Percentiles rank a stretch among this genome's conserved stretches.
Evolutionary conservation across 75 land plant genomes (phyloP).

Genomic region (Cryptomeria japonica): DNA sequence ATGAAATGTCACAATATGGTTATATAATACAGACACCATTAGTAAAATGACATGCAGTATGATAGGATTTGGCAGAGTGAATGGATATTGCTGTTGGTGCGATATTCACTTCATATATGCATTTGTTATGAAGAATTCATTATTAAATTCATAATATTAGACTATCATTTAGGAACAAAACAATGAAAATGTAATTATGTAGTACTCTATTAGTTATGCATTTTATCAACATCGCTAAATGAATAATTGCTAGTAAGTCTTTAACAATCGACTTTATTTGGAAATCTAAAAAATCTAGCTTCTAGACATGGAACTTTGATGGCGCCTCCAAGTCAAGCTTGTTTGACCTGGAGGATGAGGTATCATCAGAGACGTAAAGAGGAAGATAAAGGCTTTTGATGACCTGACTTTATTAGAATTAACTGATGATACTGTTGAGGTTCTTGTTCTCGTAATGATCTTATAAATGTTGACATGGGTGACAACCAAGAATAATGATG

Average conservation of each 20-base stretch:
- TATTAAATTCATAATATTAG: too few relatives aligned
- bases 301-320: too few relatives aligned
- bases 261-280: too few relatives aligned
- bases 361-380: background rate
- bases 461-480: background rate
- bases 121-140: too few relatives aligned
- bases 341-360: background rate
- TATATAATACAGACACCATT: background rate
- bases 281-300: background rate
- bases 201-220: background rate
- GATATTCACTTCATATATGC: background rate
- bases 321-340: background rate
- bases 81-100: background rate
- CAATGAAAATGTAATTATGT: too few relatives aligned
- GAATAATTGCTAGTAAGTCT: background rate
- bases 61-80: background rate
- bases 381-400: background rate
- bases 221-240: background rate
- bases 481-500: background rate
- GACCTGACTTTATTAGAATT: background rate
- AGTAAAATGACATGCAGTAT: background rate
- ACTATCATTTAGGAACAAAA: too few relatives aligned
- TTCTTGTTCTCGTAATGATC: too few relatives aligned
- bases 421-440: too few relatives aligned
- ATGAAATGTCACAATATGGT: background rate